Evolutionary conservation across 805 yeast genomes (phyloP), one percentile per base, ranked within the genome.

Genomic region (Kodamaea hsintzibuensis): DNA sequence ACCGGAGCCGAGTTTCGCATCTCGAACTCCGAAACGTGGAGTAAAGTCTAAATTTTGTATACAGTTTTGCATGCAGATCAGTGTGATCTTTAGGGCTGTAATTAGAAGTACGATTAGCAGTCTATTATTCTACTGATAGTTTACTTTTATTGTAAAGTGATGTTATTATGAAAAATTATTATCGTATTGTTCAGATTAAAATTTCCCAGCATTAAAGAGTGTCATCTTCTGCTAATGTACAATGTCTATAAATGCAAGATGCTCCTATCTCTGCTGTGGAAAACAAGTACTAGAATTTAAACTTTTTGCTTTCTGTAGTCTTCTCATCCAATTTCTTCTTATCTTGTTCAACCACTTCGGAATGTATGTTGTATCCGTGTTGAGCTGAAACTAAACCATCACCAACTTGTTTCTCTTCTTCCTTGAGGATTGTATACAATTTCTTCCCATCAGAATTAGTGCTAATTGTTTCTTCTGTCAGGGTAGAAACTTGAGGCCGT

Each of bases 351-450:
- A 9, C 9, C n/a, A 12, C 17, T 40, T 40, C 44, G 2, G 44
- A 40, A 7, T 40, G 2, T 14, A 40, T 16, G 13, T 40, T 40
- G 13, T 40, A 40, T 7, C 17, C 44, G 13, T 40, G 44, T 17
- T 40, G 25, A 17, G 25, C 19, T 7, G 44, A 40, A 7, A 40
- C 44, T 13, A 40, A 16, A 2, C 19, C 25, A 16, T 17, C 44
- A 2, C 22, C 44, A 16, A 40, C n/a, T 17, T 40, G 25, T 17
- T 14, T 40, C 25, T 40, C 19, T 17, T 40, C 44, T 16, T 40
- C 44, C 19, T 40, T 40, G 44, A 40, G 44, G 7, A 70, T 66
- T 0, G 68, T 70, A 50, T 62, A 63, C 19, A 63, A 55, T 14
- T 46, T 22, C 44, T 60, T 58, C 8, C 38, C 51, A 2, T 40